Evolutionary conservation across 345 rosid species (phyloP).

Genomic region (Brassica rapa): DNA sequence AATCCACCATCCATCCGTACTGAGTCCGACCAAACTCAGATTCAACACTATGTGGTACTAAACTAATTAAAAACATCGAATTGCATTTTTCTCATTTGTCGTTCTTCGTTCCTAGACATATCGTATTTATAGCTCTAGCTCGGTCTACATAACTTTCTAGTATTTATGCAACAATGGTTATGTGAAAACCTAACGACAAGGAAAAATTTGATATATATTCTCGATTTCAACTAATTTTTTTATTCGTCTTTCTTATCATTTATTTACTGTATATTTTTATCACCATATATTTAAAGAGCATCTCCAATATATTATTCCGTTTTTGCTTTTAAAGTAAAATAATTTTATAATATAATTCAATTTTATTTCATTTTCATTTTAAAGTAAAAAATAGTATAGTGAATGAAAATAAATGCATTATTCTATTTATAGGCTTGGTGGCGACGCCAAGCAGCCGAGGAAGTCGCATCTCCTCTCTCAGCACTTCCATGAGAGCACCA

Average conservation of each 20-base stretch:
- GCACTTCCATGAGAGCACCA: no score
- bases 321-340: no score
- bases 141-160: neutral
- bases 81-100: slow-evolving; percentile 17
- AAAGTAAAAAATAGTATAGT: neutral
- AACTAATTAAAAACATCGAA: slow-evolving; percentile 3
- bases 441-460: no score
- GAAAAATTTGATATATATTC: neutral
- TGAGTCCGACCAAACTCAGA: no score
- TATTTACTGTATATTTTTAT: neutral
- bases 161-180: neutral
- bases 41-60: slow-evolving; percentile 16
- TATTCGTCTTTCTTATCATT: neutral
- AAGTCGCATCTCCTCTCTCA: no score
- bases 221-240: neutral
- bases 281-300: no score
- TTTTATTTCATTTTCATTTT: no score
- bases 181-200: slow-evolving; percentile 3
- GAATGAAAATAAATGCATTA: neutral
- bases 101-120: neutral
- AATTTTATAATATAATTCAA: neutral
- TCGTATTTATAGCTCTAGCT: slow-evolving; percentile 14
- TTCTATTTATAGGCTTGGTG: no score
- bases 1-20: no score
- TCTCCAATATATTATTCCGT: no score